Evolutionary conservation across 306 rosid species (phyloP).

Genomic region (Trifolium dubium): DNA sequence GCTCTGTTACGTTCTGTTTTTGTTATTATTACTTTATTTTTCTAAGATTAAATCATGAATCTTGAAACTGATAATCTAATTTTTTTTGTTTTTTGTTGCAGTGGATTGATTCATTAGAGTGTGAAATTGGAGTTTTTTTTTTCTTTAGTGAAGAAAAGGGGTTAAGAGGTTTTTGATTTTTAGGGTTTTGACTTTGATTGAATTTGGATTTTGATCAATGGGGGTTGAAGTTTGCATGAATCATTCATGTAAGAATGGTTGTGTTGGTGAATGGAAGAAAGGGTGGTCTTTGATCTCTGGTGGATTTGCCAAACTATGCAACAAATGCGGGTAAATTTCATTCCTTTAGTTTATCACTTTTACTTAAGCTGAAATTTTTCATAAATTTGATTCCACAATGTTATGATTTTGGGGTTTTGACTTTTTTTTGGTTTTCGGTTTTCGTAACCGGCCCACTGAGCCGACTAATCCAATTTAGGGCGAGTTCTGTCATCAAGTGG

Average conservation of each 20-base stretch:
- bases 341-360: not conserved
- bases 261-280: slow-evolving; percentile 64
- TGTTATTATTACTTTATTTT: too few species aligned
- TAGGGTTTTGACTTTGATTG: slow-evolving; percentile 59
- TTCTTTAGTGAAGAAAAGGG: not conserved
- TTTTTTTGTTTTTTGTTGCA: not conserved
- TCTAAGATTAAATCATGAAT: too few species aligned
- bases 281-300: slow-evolving; percentile 87
- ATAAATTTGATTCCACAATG: slow-evolving; percentile 29
- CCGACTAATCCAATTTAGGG: too few species aligned
- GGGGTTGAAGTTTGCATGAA: slow-evolving; percentile 54
- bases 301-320: slow-evolving; percentile 82
- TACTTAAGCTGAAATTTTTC: slow-evolving; percentile 21
- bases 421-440: not conserved
- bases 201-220: slow-evolving; percentile 14
- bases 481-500: too few species aligned
- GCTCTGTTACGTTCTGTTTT: too few species aligned
- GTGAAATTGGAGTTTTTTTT: slow-evolving; percentile 8
- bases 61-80: too few species aligned
- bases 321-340: slow-evolving; percentile 76
- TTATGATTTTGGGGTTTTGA: slow-evolving; percentile 15
- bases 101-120: not conserved
- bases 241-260: slow-evolving; percentile 41
- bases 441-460: too few species aligned
- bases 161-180: slow-evolving; percentile 27